Base-by-base conservation (phyloP, 495 filamentous ascomycete genomes). In the Talaromyces adpressus region DNA sequence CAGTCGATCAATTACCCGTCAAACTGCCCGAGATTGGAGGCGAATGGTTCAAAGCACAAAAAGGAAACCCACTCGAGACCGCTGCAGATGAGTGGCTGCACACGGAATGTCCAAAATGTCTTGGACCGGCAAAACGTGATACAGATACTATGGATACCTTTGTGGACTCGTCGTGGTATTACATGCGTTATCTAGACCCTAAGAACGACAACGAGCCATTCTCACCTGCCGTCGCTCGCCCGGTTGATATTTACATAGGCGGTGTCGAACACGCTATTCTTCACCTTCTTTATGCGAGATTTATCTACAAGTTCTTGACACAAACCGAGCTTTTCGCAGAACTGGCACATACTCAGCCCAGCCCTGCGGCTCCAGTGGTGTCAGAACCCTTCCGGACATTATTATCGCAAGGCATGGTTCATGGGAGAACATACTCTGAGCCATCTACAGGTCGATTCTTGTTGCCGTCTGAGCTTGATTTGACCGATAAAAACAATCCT, bases 61-160 rank as follows among this genome's bases (percentile, higher is more conserved):
- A 81, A 14, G 92, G 92, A 0, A 94, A 91, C 65, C 90, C 91
- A 0, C 80, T 96, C 5, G 87, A 91, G 61, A 80, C 85, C 20
- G 81, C 83, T 29, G 74, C 83, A 14, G 39, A 62, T 22, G 85
- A 90, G 20, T 96, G 91, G 90, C 78, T 90, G 6, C 84, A 92
- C 66, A 90, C 87, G 0, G 67, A 78, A 0, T 96, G 92, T 68
- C 92, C 92, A 2, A 87, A 82, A 32, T 96, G 92, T 65, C 75
- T 78, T 9, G 80, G 82, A 4, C 73, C 82, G 4, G 92, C 91
- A 7, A 88, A 84, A 69, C 85, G 92, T 32, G 92, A 96, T 68
- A 96, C 92, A 2, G 92, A 96, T 69, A 96, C 92, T 0, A 95
- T 96, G 92, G 92, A 96, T 72, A 96, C 92, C 0, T 96, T 96